phyloP scores from a whole-genome alignment of 108 stramenopile species.

The Phaeodactylum tricornutum region DNA sequence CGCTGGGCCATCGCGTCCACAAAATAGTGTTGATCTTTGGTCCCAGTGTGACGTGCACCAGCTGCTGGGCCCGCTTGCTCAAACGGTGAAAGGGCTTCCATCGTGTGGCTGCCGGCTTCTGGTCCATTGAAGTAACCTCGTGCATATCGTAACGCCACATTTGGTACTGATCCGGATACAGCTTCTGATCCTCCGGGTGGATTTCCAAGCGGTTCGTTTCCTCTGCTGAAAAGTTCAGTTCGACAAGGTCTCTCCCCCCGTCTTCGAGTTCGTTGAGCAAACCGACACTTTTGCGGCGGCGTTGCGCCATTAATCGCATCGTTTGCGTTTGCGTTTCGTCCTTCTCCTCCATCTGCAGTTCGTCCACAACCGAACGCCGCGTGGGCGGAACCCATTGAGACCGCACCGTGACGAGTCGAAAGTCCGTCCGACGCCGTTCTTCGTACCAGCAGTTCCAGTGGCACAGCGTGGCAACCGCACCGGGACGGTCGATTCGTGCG shows the following conservation, averaged over 20 bases:
- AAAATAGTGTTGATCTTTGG: constrained; percentile 53
- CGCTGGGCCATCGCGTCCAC: constrained; percentile 60
- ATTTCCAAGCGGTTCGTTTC: constrained; percentile 11
- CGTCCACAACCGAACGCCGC: background rate
- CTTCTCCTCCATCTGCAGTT: background rate
- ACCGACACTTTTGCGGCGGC: background rate
- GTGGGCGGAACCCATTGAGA: background rate
- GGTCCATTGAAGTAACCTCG: background rate
- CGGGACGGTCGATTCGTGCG: constrained; percentile 29
- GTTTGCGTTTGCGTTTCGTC: background rate
- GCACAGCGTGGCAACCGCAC: constrained; percentile 25
- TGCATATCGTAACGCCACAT: constrained; percentile 57
- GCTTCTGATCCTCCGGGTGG: constrained; percentile 50
- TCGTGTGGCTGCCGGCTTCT: constrained; percentile 2
- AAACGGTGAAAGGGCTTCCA: constrained; percentile 66
- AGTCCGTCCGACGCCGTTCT: constrained; percentile 14
- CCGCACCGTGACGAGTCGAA: constrained; percentile 38
- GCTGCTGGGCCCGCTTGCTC: constrained; percentile 25
- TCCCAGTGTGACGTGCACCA: constrained; percentile 59
- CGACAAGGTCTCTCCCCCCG: background rate
- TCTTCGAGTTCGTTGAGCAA: constrained; percentile 1
- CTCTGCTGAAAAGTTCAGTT: constrained; percentile 2
- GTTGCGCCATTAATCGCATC: background rate
- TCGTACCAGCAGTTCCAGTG: constrained; percentile 73
- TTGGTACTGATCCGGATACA: constrained; percentile 44